Evolutionary conservation across 2,329 filamentous ascomycete species (phyloP), one percentile per base, ranked within the genome.

Genomic region (Allantophomopsis cytisporea): DNA sequence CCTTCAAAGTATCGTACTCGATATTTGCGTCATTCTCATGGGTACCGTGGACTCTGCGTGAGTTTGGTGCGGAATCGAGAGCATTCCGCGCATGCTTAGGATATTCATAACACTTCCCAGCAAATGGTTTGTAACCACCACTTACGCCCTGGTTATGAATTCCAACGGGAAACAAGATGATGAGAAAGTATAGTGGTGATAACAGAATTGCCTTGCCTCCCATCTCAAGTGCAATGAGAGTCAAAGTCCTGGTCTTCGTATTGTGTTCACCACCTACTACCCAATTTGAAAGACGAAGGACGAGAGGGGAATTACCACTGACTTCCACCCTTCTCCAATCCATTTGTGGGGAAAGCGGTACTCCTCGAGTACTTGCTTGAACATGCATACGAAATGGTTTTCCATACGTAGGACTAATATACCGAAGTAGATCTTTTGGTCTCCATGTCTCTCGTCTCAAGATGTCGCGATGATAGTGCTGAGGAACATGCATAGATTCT

Each of bases 351-450:
- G 7, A 4, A n/a, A 23, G n/a, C 2, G 4, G 14, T 18, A 18
- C 14, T 4, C 31, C 31, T 11, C 14, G 31, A n/a, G 6, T 6
- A 28, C 23, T 28, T 14, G 35, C 35, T 36, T 36, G 35, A 7
- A 36, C 35, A 6, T 16, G 10, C 15, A 36, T 36, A 15, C 35
- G 35, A 7, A 36, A 36, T 11, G 35, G 35, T n/a, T 36, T 36
- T 8, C 35, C 35, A 21, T 36, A 36, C 3, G 35, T 36, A 20
- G 35, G 35, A 36, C 35, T 36, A 15, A 36, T 36, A 18, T 36
- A 36, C 21, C 35, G 35, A 21, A 36, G 35, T 14, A 36, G 7
- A 18, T 36, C 16, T 23, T 36, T 36, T 14, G 35, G 35, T 7
- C 15, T 14, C 35, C 35, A 36, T 7, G 35, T 36, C 18, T 36